Conservation (phyloP, 2,329 filamentous ascomycete genomes). For the Fusarium austroafricanum region DNA sequence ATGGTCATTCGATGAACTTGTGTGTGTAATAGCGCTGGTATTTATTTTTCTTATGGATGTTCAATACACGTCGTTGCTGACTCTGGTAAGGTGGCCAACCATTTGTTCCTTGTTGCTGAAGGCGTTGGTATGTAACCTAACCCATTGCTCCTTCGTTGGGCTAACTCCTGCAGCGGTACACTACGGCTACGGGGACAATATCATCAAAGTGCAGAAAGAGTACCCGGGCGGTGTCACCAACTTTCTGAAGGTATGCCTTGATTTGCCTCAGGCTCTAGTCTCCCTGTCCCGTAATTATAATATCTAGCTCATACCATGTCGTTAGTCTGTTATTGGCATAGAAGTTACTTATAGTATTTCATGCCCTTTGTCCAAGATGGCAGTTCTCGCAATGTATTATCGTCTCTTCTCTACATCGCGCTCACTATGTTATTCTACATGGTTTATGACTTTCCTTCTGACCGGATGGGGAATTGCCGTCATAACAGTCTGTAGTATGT, state of each 20-base stretch:
- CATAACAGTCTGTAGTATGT: constrained; percentile 12
- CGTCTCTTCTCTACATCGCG: constrained; percentile 6
- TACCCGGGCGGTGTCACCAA: too few species aligned
- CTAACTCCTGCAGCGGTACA: too few species aligned
- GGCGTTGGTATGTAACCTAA: too few species aligned
- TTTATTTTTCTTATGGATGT: too few species aligned
- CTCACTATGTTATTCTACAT: not conserved
- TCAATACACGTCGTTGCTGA: too few species aligned
- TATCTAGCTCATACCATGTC: not conserved
- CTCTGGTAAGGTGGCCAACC: too few species aligned
- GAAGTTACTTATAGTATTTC: constrained; percentile 10
- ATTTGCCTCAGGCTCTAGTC: not conserved
- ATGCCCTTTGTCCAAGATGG: constrained; percentile 11
- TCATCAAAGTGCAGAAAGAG: too few species aligned
- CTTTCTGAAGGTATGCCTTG: too few species aligned
- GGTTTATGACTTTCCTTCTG: not conserved
- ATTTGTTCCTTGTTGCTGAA: too few species aligned
- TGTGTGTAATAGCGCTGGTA: constrained; percentile 5
- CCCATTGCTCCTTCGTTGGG: too few species aligned
- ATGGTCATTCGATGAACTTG: not conserved
- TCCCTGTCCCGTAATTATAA: not conserved
- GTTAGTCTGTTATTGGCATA: not conserved
- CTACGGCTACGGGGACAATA: too few species aligned
- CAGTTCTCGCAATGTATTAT: constrained; percentile 16
- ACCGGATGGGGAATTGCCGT: constrained; percentile 7